Percentiles rank a stretch among this genome's conserved stretches.
Conservation (phyloP, 148 eudicot genomes). For the Rhododendron ferrugineum region DNA sequence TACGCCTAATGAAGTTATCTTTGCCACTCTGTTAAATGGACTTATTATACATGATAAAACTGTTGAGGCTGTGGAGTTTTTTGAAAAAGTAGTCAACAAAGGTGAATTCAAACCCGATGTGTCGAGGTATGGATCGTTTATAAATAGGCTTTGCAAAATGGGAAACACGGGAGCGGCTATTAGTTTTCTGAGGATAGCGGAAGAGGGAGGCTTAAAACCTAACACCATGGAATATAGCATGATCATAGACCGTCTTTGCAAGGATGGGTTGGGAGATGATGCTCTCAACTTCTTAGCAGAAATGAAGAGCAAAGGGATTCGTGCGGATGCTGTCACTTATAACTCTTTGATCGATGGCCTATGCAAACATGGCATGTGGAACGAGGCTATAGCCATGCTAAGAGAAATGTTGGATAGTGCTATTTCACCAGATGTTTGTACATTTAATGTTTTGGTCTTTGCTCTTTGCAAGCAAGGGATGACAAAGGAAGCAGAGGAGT, state of each 20-base stretch:
- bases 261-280: neutral
- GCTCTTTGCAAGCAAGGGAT: no score
- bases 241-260: neutral
- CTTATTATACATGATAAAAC: neutral
- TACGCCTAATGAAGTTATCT: no score
- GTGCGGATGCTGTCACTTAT: neutral
- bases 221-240: neutral
- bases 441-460: constrained; percentile 2
- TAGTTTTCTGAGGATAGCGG: neutral
- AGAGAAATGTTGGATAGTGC: neutral
- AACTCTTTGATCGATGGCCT: neutral
- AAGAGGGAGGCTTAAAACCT: neutral
- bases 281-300: neutral
- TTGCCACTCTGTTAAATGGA: no score
- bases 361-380: neutral
- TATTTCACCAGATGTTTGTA: neutral
- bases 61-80: constrained; percentile 7
- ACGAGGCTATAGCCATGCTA: neutral
- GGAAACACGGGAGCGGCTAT: neutral
- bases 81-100: neutral
- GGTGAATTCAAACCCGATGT: neutral
- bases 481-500: no score
- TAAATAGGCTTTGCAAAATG: constrained; percentile 13
- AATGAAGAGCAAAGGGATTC: constrained; percentile 2
- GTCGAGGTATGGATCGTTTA: neutral